Evolutionary conservation across 305 asterid genomes (phyloP).

Genomic region (Fraxinus sp.): DNA sequence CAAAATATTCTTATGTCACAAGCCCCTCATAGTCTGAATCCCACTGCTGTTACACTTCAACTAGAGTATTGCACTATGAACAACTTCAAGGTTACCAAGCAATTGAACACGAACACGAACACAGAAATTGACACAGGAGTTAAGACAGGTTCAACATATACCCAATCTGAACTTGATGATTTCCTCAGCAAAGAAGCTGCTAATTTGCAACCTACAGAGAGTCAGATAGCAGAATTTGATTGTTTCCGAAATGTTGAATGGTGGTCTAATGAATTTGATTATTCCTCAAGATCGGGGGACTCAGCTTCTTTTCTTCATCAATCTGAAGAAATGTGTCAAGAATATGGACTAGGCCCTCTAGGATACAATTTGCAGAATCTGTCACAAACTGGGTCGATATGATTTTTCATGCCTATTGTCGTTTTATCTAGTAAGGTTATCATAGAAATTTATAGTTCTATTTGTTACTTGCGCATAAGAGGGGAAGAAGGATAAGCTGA

Average conservation of each 20-base stretch:
- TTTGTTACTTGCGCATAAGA: conserved; percentile 33
- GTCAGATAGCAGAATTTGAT: conserved; percentile 37
- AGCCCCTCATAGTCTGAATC: background rate
- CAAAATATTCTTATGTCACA: conserved; percentile 27
- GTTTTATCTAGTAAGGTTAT: background rate
- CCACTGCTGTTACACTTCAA: conserved; percentile 11
- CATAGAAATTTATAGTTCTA: conserved; percentile 8
- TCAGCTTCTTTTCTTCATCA: conserved; percentile 42
- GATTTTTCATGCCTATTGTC: background rate
- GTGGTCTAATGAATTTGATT: conserved; percentile 65
- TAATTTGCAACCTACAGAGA: conserved; percentile 14
- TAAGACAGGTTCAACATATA: conserved; percentile 30
- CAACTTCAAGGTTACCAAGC: conserved; percentile 22
- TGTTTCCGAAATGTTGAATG: conserved; percentile 42
- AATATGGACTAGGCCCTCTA: conserved; percentile 24
- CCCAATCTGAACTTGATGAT: conserved; percentile 54
- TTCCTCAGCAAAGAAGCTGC: conserved; percentile 34
- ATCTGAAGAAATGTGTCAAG: conserved; percentile 43
- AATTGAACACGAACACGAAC: background rate
- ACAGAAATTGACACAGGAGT: background rate
- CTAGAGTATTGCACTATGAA: conserved; percentile 24
- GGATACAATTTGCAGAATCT: conserved; percentile 41
- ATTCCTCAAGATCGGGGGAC: conserved; percentile 48
- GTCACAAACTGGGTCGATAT: background rate
- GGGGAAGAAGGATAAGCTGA: background rate